Percentiles rank a stretch among this genome's conserved stretches.
These are phyloP conservation scores for Sclerotinia borealis DNA, from an alignment of 2,329 filamentous ascomycete genomes.

Conservation along the genomic window DNA sequence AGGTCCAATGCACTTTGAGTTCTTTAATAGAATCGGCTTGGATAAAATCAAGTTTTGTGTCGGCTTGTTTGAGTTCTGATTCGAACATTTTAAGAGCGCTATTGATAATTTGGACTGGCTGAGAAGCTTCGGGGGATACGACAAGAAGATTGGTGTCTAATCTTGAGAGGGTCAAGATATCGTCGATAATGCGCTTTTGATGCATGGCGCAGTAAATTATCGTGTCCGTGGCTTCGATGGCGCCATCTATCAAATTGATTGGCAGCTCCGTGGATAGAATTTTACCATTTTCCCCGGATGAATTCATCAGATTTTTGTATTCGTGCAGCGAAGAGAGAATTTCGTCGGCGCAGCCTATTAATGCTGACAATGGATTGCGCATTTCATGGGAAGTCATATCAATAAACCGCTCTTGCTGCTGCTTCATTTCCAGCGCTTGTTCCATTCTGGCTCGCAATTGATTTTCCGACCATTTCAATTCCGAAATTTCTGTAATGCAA, in stretches of 20 bases:
- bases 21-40: constrained; percentile 56
- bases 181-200: constrained; percentile 64
- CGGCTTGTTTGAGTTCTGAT: constrained; percentile 62
- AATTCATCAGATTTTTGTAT: constrained; percentile 60
- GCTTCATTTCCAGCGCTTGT: constrained; percentile 52
- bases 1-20: constrained; percentile 57
- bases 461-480: constrained; percentile 58
- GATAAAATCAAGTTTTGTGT: constrained; percentile 59
- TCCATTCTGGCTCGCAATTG: constrained; percentile 34
- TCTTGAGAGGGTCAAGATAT: constrained; percentile 58
- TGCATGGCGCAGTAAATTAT: constrained; percentile 65
- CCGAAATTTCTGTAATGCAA: constrained; percentile 78
- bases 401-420: constrained; percentile 74
- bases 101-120: constrained; percentile 60
- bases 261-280: constrained; percentile 22
- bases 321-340: constrained; percentile 37
- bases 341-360: constrained; percentile 65
- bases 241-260: constrained; percentile 48
- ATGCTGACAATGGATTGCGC: constrained; percentile 68
- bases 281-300: constrained; percentile 37
- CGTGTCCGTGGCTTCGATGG: constrained; percentile 74
- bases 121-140: constrained; percentile 63
- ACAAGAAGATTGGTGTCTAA: constrained; percentile 64
- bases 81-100: constrained; percentile 73
- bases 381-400: constrained; percentile 69